phyloP scores from a whole-genome alignment of 2,329 filamentous ascomycete species.

The Fusarium algeriense region DNA sequence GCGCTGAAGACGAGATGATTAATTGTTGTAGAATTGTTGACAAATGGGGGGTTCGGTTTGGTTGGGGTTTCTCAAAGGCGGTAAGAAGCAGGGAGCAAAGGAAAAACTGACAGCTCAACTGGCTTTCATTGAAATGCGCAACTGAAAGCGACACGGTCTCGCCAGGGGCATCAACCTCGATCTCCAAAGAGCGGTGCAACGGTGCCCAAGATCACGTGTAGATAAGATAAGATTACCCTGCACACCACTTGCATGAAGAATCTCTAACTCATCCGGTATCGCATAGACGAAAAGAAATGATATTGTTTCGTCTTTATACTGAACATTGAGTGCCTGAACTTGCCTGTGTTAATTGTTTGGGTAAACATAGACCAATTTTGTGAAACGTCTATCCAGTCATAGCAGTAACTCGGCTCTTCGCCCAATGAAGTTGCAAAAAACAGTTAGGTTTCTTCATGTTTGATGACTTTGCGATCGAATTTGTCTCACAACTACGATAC shows the following conservation, averaged over 20 bases:
- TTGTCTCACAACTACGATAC: no score
- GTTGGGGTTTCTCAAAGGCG: constrained; percentile 1
- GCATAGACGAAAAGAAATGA: no score
- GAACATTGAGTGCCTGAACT: no score
- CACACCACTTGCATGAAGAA: not conserved
- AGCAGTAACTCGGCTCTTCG: no score
- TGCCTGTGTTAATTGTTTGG: no score
- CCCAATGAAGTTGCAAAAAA: no score
- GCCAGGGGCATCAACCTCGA: constrained; percentile 34
- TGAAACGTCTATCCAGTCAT: no score
- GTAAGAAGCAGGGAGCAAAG: constrained; percentile 31
- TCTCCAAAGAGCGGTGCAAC: constrained; percentile 37
- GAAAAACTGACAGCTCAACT: constrained; percentile 23
- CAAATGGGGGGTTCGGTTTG: constrained; percentile 18
- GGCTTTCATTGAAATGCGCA: constrained; percentile 31
- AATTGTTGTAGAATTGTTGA: constrained; percentile 1
- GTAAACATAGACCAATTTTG: no score
- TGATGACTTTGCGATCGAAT: no score
- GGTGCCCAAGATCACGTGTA: constrained; percentile 28
- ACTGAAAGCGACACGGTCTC: constrained; percentile 29
- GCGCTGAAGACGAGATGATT: constrained; percentile 21
- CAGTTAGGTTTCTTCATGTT: no score
- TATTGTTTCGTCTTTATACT: not conserved
- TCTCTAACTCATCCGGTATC: rapidly evolving
- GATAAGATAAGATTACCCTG: not conserved